Conservation (phyloP, 2,329 filamentous ascomycete species). For the Apiospora kogelbergensis region DNA sequence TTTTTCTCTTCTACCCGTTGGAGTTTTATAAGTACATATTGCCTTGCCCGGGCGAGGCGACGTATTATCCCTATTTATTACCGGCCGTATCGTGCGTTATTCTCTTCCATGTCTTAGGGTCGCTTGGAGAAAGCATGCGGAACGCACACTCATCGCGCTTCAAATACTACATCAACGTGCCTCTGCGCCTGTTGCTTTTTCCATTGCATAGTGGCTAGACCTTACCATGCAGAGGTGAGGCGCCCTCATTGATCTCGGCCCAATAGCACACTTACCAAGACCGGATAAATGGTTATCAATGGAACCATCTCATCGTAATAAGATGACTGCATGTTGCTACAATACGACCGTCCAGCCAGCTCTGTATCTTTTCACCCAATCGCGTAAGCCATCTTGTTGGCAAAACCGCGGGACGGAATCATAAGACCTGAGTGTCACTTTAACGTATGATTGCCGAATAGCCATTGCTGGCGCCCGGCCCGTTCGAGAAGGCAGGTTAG, state of each 20-base stretch:
- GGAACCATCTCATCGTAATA: background rate
- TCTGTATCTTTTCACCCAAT: background rate
- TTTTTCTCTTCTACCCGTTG: too few species aligned
- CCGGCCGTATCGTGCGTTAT: background rate
- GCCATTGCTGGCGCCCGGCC: background rate
- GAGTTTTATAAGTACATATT: background rate
- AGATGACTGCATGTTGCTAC: background rate
- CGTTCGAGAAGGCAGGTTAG: background rate
- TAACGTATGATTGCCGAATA: background rate
- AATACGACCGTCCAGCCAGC: background rate
- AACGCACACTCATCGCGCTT: background rate
- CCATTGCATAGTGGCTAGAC: background rate
- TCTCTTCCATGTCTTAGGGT: too few species aligned
- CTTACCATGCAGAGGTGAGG: background rate
- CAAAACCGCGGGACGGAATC: background rate
- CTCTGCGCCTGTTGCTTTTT: background rate
- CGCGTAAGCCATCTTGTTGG: background rate
- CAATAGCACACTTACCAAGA: background rate
- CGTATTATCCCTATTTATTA: background rate
- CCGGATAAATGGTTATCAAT: background rate
- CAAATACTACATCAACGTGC: background rate
- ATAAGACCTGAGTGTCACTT: background rate
- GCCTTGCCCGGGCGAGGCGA: background rate
- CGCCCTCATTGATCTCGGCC: background rate
- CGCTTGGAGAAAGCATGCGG: background rate